Percentiles rank a stretch among this genome's conserved stretches.
phyloP scores from a whole-genome alignment of 1,284 basidiomycete species.

The Malassezia vespertilionis region DNA sequence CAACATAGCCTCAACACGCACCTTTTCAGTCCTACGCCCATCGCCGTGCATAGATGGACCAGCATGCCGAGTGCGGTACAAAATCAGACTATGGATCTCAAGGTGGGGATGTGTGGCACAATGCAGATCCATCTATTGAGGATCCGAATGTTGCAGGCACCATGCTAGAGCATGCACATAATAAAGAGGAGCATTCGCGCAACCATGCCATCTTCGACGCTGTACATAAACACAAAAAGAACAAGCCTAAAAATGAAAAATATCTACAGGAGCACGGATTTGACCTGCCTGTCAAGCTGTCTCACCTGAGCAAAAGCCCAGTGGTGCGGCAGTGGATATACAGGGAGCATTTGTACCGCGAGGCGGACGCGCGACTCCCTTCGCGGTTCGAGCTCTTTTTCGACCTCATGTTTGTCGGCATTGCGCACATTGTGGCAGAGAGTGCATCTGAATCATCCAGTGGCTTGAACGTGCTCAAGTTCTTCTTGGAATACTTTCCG shows the following conservation, averaged over 20 bases:
- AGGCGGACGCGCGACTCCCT: conserved; percentile 36
- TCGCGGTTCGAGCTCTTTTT: conserved; percentile 46
- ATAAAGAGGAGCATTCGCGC: not conserved
- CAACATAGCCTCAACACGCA: too few species aligned
- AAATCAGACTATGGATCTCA: too few species aligned
- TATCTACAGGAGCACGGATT: conserved; percentile 24
- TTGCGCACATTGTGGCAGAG: conserved; percentile 36
- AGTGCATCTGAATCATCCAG: conserved; percentile 21
- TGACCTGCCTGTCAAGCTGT: conserved; percentile 30
- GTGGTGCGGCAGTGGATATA: conserved; percentile 46
- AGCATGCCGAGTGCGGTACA: too few species aligned
- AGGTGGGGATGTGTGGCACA: too few species aligned
- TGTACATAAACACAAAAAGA: conserved; percentile 1
- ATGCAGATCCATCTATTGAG: too few species aligned
- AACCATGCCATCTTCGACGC: conserved; percentile 6
- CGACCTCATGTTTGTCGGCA: conserved; percentile 41
- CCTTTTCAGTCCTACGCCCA: too few species aligned
- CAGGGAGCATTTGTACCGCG: conserved; percentile 38
- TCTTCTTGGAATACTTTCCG: conserved; percentile 42
- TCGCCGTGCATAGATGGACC: too few species aligned
- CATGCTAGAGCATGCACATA: too few species aligned
- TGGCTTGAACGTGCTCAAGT: conserved; percentile 41
- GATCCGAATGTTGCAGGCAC: too few species aligned
- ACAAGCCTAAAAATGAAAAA: not conserved
- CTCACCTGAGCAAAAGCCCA: conserved; percentile 41